These are phyloP conservation scores for Micromonas commoda DNA, from an alignment of 139 green algal genomes.

Conservation along the genomic window DNA sequence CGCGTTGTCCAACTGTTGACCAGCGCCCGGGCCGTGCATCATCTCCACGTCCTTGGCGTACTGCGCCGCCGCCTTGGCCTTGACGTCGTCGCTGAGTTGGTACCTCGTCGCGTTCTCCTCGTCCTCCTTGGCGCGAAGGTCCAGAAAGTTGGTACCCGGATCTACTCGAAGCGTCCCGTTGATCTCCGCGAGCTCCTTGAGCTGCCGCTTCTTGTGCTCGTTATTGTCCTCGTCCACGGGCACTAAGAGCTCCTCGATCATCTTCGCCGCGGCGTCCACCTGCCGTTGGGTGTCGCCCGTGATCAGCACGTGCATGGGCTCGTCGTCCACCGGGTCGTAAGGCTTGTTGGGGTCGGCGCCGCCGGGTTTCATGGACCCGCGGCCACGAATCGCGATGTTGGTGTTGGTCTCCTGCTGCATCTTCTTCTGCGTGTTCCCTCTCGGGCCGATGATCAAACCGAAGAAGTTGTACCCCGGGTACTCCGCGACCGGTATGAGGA, in stretches of 20 bases:
- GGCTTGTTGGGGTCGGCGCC: not conserved
- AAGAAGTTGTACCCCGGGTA: conserved; percentile 98
- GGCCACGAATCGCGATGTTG: conserved; percentile 91
- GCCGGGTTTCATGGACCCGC: conserved; percentile 79
- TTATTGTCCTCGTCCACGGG: conserved; percentile 81
- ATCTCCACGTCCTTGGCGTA: conserved; percentile 14
- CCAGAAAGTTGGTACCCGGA: not conserved
- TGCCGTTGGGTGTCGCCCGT: conserved; percentile 76
- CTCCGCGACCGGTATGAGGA: conserved; percentile 84
- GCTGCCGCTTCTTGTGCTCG: conserved; percentile 86
- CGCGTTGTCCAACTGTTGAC: conserved; percentile 61
- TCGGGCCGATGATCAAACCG: conserved; percentile 93
- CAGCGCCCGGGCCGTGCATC: conserved; percentile 11
- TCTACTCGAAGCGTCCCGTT: conserved; percentile 77
- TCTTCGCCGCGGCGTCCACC: conserved; percentile 55
- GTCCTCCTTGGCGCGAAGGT: not conserved
- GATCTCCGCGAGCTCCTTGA: conserved; percentile 87
- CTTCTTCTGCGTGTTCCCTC: conserved; percentile 95
- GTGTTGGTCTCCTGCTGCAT: conserved; percentile 96
- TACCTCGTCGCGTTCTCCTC: not conserved
- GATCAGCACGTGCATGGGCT: conserved; percentile 96
- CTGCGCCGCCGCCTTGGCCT: not conserved
- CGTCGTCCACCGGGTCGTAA: conserved; percentile 77
- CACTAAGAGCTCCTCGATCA: conserved; percentile 79
- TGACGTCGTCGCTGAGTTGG: not conserved